Percentiles rank a stretch among this genome's conserved stretches.
Evolutionary conservation across 2,329 filamentous ascomycete species (phyloP).

Genomic region (Thermoascus crustaceus): DNA sequence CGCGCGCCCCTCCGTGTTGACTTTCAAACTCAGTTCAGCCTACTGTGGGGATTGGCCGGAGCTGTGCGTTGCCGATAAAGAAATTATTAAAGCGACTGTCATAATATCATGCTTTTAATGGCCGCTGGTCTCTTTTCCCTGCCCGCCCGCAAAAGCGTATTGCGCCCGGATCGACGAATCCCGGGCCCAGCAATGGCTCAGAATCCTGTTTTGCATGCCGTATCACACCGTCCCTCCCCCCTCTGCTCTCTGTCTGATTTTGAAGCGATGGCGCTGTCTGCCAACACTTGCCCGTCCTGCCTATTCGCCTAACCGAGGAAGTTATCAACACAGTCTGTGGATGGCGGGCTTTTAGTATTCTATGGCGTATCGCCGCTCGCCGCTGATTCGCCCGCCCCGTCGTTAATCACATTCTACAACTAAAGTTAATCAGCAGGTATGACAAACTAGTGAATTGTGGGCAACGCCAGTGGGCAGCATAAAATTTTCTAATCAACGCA

Average conservation of each 20-base stretch:
- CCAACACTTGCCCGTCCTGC: neutral
- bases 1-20: conserved; percentile 5
- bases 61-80: conserved; percentile 12
- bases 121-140: neutral
- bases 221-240: neutral
- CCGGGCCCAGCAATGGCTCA: neutral
- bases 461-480: neutral
- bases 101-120: neutral
- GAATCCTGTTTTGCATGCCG: neutral
- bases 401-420: conserved; percentile 1
- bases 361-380: neutral
- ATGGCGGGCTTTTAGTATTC: conserved; percentile 1
- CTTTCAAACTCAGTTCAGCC: conserved; percentile 9
- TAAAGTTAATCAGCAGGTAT: neutral
- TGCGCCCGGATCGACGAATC: conserved; percentile 1
- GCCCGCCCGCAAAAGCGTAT: neutral
- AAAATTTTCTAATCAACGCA: neutral
- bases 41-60: conserved; percentile 9
- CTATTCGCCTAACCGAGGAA: neutral
- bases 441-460: neutral
- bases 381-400: neutral
- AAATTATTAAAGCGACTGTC: neutral
- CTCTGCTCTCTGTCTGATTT: neutral
- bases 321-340: neutral
- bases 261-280: conserved; percentile 1